phyloP scores from a whole-genome alignment of 2,329 filamentous ascomycete species.

The Biscogniauxia marginata region DNA sequence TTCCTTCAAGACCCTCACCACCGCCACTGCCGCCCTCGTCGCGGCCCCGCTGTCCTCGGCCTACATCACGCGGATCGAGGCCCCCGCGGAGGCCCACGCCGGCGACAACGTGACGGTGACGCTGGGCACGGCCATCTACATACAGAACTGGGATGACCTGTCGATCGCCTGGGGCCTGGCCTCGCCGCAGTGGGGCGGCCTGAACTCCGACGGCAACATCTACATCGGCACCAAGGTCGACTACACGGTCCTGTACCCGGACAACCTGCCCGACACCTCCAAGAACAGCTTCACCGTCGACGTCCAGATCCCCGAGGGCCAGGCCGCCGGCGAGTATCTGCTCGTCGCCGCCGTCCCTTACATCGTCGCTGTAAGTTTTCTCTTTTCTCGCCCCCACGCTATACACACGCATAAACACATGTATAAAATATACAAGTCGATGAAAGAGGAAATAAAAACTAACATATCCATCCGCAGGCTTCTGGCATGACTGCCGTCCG shows the following conservation, averaged over 20 bases:
- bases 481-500: slow-evolving; percentile 22
- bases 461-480: slow-evolving; percentile 17
- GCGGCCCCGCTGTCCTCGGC: slow-evolving; percentile 22
- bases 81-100: slow-evolving; percentile 23
- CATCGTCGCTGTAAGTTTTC: slow-evolving; percentile 29
- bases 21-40: slow-evolving; percentile 21
- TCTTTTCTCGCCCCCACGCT: not conserved
- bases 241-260: slow-evolving; percentile 29
- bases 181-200: slow-evolving; percentile 2
- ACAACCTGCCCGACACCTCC: slow-evolving; percentile 18
- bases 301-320: slow-evolving; percentile 15
- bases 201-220: slow-evolving; percentile 16
- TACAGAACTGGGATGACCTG: slow-evolving; percentile 36
- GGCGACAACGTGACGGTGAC: slow-evolving; percentile 27
- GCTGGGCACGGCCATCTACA: slow-evolving; percentile 30
- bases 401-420: no score
- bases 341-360: slow-evolving; percentile 29
- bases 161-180: slow-evolving; percentile 32
- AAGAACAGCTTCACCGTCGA: slow-evolving; percentile 23
- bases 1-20: slow-evolving; percentile 27
- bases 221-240: slow-evolving; percentile 31
- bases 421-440: no score
- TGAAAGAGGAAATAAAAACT: no score
- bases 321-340: slow-evolving; percentile 22
- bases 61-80: slow-evolving; percentile 24